A percentile compares a stretch with the other conserved stretches of the same genome.
phyloP scores from a whole-genome alignment of 768 basidiomycete species.

The Boletus reticulatus region DNA sequence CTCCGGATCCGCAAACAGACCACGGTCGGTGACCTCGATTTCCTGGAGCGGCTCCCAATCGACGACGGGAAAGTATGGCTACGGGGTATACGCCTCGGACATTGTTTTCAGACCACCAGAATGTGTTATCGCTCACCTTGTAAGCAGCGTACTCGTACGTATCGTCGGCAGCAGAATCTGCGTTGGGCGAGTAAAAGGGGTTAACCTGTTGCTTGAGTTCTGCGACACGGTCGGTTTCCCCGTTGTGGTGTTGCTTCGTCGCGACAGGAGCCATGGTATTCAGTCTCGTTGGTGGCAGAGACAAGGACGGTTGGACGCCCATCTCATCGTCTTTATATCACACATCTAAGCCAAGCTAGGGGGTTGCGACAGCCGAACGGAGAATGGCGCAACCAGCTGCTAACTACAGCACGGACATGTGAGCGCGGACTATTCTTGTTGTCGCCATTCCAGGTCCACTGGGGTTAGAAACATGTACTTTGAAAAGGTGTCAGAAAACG shows the following conservation, averaged over 20 bases:
- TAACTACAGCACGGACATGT: slow-evolving; percentile 6
- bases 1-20: slow-evolving; percentile 60
- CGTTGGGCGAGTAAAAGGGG: slow-evolving; percentile 66
- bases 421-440: slow-evolving; percentile 10
- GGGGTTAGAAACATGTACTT: background rate
- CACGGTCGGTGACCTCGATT: slow-evolving; percentile 63
- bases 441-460: slow-evolving; percentile 9
- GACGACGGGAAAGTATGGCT: slow-evolving; percentile 66
- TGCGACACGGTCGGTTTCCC: slow-evolving; percentile 11
- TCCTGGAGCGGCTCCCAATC: slow-evolving; percentile 64
- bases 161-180: slow-evolving; percentile 48
- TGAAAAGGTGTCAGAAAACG: too few relatives aligned
- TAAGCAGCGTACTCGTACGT: slow-evolving; percentile 55
- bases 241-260: slow-evolving; percentile 35
- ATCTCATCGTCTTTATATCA: slow-evolving; percentile 16
- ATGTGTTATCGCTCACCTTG: slow-evolving; percentile 42
- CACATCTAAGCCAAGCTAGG: background rate
- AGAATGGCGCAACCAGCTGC: slow-evolving; percentile 19
- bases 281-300: background rate
- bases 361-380: slow-evolving; percentile 7
- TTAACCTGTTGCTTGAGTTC: slow-evolving; percentile 26
- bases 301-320: background rate
- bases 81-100: background rate
- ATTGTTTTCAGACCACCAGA: background rate
- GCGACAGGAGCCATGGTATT: slow-evolving; percentile 50